phyloP scores from a whole-genome alignment of 768 basidiomycete species.

The Leccinellum rugosiceps region DNA sequence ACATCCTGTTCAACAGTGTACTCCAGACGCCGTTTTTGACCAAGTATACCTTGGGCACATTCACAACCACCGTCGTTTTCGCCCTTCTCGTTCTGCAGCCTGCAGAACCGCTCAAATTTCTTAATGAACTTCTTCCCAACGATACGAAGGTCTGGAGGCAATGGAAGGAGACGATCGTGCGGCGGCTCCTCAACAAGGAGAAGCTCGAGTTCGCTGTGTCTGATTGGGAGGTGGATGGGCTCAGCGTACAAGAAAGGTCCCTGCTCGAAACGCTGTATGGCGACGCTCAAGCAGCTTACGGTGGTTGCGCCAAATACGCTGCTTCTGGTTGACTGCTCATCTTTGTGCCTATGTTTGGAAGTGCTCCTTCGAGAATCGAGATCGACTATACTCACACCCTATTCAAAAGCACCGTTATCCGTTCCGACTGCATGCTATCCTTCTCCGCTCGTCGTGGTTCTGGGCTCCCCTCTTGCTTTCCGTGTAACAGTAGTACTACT shows the following conservation, averaged over 20 bases:
- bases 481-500: background rate
- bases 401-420: background rate
- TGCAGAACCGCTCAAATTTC: conserved; percentile 2
- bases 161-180: conserved; percentile 18
- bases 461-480: background rate
- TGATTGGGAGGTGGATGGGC: conserved; percentile 22
- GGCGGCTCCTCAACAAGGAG: conserved; percentile 5
- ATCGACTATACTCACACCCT: background rate
- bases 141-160: conserved; percentile 19
- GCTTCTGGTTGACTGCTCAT: conserved; percentile 12
- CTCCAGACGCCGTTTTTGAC: conserved; percentile 13
- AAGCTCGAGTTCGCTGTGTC: conserved; percentile 20
- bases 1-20: conserved; percentile 9
- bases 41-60: conserved; percentile 14
- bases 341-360: background rate
- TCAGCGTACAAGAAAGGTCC: conserved; percentile 14
- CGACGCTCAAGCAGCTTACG: conserved; percentile 25
- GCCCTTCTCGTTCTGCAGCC: conserved; percentile 10
- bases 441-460: background rate
- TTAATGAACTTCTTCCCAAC: conserved; percentile 18
- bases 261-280: conserved; percentile 24
- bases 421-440: background rate
- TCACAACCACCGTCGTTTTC: conserved; percentile 19
- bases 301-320: conserved; percentile 15
- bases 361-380: background rate